Evolutionary conservation across 2,329 filamentous ascomycete species (phyloP), one percentile per base, ranked within the genome.

Genomic region (Rutstroemia sp.): DNA sequence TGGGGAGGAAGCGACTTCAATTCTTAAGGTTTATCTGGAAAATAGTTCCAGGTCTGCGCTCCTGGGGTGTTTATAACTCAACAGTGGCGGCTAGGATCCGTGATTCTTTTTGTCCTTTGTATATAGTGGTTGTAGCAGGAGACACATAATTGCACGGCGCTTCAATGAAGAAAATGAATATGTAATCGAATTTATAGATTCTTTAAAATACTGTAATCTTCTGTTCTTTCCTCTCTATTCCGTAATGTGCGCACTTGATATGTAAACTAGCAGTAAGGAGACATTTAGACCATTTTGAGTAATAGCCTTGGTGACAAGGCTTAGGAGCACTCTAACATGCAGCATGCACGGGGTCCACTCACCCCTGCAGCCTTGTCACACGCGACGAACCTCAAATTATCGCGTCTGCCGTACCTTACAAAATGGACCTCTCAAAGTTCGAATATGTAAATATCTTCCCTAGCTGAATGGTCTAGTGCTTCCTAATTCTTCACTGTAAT

Each of bases 121-220:
- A 45, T 45, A 45, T 45, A 45, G 16, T 16, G 7, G 16, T 25
- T 34, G 21, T 42, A 19, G n/a, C n/a, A 51, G 34, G 21, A 25
- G 48, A 42, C 42, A n/a, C 25, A 59, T 61, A 64, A 63, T 61
- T 57, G 59, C 59, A 63, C 56, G 56, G 56, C 58, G 39, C 45
- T 59, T 48, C 44, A 57, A 54, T 51, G 42, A 49, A 54, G 45
- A 54, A 30, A 27, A 23, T 21, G 46, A 55, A 39, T 42, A 17
- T 17, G 7, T 42, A 42, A 42, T 42, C 6, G 17, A 42, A 17
- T n/a, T 42, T 42, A n/a, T 17, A 42, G 4, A 34, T 34, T 4
- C 12, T 12, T 34, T 14, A 5, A 34, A 34, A 34, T 14, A 4
- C 30, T 34, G 30, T 34, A 5, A 4, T 34, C 12, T 34, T 34